Evolutionary conservation across 1,284 basidiomycete genomes (phyloP), one percentile per base, ranked within the genome.

Genomic region (Rhodotorula sp.): DNA sequence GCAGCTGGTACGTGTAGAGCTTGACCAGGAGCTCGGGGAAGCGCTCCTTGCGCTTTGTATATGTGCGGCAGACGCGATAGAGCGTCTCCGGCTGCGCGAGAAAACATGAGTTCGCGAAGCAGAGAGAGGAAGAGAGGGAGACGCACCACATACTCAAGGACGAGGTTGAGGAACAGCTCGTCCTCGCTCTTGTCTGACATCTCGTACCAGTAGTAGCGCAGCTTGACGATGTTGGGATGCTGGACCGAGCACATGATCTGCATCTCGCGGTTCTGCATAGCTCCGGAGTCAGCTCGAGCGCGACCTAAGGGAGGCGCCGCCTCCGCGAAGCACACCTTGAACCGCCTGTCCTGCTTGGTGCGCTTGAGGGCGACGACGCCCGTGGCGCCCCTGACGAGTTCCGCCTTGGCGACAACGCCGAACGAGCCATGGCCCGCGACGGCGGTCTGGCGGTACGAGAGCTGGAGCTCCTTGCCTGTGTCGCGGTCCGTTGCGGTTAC

Each of bases 11-110:
- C 68, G 71, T 67, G 68, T 75, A 74, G 78, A 96, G 84, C 86
- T 98, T 98, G 86, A 97, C 94, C 84, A 97, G 93, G 65, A 97
- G 88, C 88, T 95, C 97, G 34, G 96, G 96, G 91, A 99, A 98
- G 70, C 91, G 90, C 82, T 98, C 94, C 85, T 97, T 97, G 83
- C 97, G 89, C 85, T 98, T 99, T 79, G 94, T 91, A 83, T 97
- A 99, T 84, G 53, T 6, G 34, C 67, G 60, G 32, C 66, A 68
- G 7, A 53, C 36, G 27, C 94, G 91, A 84, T 98, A 98, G 68
- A 99, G 96, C 32, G 97, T 99, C 85, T 98, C 95, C 59, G 96
- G 96, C 69, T 71, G 61, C n/a, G 65, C 15, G 5, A 0, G 17
- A 3, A 34, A 1, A 19, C n/a, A 3, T 51, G n/a, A n/a, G 27